Conservation (phyloP, 2,329 filamentous ascomycete species). For the Colletotrichum godetiae region DNA sequence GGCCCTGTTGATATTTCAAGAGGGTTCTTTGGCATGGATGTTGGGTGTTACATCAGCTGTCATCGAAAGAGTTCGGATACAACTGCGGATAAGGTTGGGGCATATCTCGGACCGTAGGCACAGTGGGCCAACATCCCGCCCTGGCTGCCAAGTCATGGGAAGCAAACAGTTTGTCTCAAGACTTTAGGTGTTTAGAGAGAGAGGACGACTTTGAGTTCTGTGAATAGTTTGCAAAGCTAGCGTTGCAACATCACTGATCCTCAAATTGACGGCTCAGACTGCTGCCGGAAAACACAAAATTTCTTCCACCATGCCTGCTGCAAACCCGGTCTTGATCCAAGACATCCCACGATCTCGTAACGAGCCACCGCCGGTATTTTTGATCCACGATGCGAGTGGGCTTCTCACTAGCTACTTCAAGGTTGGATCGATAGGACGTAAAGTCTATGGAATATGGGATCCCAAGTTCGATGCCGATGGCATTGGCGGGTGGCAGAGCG, state of each 20-base stretch:
- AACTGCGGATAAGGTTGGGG: neutral
- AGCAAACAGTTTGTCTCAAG: neutral
- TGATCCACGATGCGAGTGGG: conserved; percentile 28
- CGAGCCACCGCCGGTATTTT: conserved; percentile 13
- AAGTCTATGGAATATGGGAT: conserved; percentile 27
- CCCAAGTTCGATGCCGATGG: conserved; percentile 27
- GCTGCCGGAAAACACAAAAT: neutral
- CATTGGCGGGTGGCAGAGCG: conserved; percentile 29
- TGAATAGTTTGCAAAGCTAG: neutral
- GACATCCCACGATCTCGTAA: conserved; percentile 18
- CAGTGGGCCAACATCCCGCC: neutral
- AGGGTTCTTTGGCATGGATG: neutral
- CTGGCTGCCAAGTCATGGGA: neutral
- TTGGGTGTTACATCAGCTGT: neutral
- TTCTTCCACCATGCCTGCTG: neutral
- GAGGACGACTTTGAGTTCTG: neutral
- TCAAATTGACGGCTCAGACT: neutral
- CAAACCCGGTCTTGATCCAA: conserved; percentile 26
- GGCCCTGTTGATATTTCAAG: neutral
- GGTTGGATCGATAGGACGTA: conserved; percentile 4
- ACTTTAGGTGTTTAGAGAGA: neutral
- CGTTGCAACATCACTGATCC: neutral
- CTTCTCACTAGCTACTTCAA: conserved; percentile 29
- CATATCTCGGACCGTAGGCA: neutral
- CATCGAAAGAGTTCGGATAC: neutral